phyloP scores from a whole-genome alignment of 2,329 filamentous ascomycete genomes.

The Botrytis cinerea region DNA sequence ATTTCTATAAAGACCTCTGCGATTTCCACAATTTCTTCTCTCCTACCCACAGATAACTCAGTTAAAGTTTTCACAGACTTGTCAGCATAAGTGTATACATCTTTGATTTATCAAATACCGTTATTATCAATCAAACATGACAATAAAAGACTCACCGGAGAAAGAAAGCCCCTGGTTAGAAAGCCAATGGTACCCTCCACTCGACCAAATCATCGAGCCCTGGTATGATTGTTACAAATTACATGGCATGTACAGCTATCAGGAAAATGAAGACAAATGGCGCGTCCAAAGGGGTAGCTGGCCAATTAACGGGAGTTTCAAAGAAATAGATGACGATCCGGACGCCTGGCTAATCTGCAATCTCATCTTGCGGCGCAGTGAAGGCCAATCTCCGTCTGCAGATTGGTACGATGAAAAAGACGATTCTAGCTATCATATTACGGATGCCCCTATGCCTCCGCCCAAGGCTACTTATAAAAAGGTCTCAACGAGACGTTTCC shows the following conservation, averaged over 20 bases:
- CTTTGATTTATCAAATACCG: neutral
- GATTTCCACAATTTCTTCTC: neutral
- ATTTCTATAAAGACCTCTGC: neutral
- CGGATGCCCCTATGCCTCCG: neutral
- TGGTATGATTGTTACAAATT: neutral
- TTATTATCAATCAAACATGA: neutral
- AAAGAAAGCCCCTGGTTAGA: neutral
- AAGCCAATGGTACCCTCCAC: neutral
- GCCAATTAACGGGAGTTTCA: neutral
- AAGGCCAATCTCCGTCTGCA: neutral
- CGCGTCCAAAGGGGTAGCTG: neutral
- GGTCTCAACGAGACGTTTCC: neutral
- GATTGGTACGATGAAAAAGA: constrained; percentile 9
- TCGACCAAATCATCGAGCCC: neutral
- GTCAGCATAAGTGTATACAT: neutral
- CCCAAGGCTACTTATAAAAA: neutral
- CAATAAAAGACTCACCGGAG: neutral
- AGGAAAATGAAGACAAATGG: neutral
- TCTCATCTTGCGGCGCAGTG: neutral
- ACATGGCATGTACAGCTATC: rapidly evolving
- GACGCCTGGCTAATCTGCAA: neutral
- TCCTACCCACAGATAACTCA: neutral
- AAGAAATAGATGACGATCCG: neutral
- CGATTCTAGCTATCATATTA: constrained; percentile 6
- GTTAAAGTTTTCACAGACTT: neutral